Percentiles rank a stretch among this genome's conserved stretches.
These are phyloP conservation scores for Flaveria brownii DNA, from an alignment of 129 eudicot species.

Conservation along the genomic window DNA sequence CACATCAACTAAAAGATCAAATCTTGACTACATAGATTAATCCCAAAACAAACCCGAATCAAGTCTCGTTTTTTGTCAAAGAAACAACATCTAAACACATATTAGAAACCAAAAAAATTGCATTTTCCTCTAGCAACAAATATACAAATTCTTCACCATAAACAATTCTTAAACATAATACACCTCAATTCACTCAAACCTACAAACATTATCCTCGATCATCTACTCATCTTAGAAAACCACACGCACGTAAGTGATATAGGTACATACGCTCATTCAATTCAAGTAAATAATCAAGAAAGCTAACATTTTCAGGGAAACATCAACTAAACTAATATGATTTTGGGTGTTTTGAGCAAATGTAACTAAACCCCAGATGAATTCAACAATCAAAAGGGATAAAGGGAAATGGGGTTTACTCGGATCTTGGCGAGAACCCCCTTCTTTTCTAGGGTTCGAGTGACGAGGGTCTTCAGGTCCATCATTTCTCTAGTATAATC, in stretches of 20 bases:
- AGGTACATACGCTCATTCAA: too few species aligned
- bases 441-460: constrained; percentile 87
- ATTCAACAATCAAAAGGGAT: neutral
- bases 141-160: neutral
- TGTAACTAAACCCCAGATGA: too few species aligned
- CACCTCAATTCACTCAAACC: neutral
- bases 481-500: constrained; percentile 94
- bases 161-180: neutral
- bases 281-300: too few species aligned
- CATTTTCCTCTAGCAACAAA: constrained; percentile 22
- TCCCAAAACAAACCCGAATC: neutral
- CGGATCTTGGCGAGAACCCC: constrained; percentile 99
- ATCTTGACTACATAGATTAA: constrained; percentile 1
- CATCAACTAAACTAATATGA: too few species aligned
- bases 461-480: constrained; percentile 95
- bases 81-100: neutral
- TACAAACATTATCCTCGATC: neutral
- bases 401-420: constrained; percentile 37
- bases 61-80: neutral
- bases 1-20: constrained; percentile 11
- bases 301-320: too few species aligned
- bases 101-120: neutral
- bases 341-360: too few species aligned
- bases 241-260: neutral
- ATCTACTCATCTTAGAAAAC: neutral